phyloP scores from a whole-genome alignment of 768 basidiomycete genomes.

The Cystobasidium ongulense region DNA sequence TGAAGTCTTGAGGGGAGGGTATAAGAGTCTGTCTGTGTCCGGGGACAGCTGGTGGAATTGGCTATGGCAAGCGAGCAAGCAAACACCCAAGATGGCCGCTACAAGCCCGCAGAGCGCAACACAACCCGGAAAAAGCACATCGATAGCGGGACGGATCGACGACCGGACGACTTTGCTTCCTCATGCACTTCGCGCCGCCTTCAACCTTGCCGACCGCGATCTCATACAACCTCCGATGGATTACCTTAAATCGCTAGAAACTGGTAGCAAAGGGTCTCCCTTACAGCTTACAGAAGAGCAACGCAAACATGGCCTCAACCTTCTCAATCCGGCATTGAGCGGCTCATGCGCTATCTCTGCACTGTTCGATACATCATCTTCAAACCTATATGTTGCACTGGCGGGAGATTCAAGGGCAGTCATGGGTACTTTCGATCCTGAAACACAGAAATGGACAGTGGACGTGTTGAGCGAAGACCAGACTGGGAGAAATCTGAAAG shows the following conservation, averaged over 20 bases:
- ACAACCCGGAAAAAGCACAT: background rate
- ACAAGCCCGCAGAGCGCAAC: background rate
- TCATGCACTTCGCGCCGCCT: constrained; percentile 65
- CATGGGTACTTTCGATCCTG: constrained; percentile 78
- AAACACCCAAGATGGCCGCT: background rate
- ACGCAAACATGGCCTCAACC: constrained; percentile 50
- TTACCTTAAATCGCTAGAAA: constrained; percentile 54
- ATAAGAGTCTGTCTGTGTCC: background rate
- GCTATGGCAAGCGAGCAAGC: constrained; percentile 10
- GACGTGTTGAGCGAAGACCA: constrained; percentile 95
- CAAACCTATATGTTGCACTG: constrained; percentile 68
- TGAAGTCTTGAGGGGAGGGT: constrained; percentile 37
- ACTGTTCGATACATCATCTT: constrained; percentile 60
- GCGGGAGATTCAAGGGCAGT: constrained; percentile 93
- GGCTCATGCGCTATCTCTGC: constrained; percentile 89
- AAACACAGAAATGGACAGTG: constrained; percentile 65
- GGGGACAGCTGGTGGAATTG: constrained; percentile 24
- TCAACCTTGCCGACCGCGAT: constrained; percentile 73
- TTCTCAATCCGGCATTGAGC: constrained; percentile 74
- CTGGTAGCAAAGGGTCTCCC: constrained; percentile 49
- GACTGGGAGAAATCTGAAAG: constrained; percentile 81
- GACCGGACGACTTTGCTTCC: constrained; percentile 47
- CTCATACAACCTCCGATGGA: constrained; percentile 69
- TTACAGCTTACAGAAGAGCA: constrained; percentile 51
- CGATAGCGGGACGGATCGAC: background rate